Base-by-base conservation (phyloP, 2,329 filamentous ascomycete species). In the Sclerotinia nivalis region DNA sequence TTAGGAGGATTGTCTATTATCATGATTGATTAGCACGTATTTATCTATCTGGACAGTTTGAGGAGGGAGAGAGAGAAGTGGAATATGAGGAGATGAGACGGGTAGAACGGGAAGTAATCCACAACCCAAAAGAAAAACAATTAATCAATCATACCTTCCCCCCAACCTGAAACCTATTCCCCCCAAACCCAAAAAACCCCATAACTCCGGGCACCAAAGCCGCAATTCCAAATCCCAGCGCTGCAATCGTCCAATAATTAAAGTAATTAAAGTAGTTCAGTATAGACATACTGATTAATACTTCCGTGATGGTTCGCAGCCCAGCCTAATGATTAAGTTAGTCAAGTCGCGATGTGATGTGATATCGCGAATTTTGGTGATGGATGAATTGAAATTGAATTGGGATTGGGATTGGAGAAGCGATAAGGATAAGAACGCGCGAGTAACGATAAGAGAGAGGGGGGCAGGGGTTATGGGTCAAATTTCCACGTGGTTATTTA, bases 131-230 rank as follows among this genome's bases (percentile, higher is more conserved):
- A 31, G 25, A 52, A 28, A 52, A 0, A 28, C 13, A 52, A 34
- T 18, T 18, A 34, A 47, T 8, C 2, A 40, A 47, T 77, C 83
- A 65, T 79, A 96, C 94, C 84, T 91, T 92, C 79, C 93, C 93
- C 76, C 93, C 89, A 15, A 97, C 92, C 65, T 89, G 88, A 83
- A 98, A 93, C 72, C 93, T 86, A 78, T 97, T 93, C 75, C 86
- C 90, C 69, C 85, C 81, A 70, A 93, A 91, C 71, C 90, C 55
- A n/a, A 58, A 37, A 5, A 58, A 78, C n/a, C 90, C 89, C 91
- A 94, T 93, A 60, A 78, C 74, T 13, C 68, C 68, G 22, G 75
- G 75, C n/a, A 75, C 25, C 15, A 73, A 25, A 28, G 52, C 15
- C 8, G 45, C 56, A 15, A 54, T 40, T 9, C 55, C 43, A 2